Percentiles rank a stretch among this genome's conserved stretches.
Evolutionary conservation across 176 grass and related monocot genomes (phyloP).

Genomic region (Urochloa ruziziensis): DNA sequence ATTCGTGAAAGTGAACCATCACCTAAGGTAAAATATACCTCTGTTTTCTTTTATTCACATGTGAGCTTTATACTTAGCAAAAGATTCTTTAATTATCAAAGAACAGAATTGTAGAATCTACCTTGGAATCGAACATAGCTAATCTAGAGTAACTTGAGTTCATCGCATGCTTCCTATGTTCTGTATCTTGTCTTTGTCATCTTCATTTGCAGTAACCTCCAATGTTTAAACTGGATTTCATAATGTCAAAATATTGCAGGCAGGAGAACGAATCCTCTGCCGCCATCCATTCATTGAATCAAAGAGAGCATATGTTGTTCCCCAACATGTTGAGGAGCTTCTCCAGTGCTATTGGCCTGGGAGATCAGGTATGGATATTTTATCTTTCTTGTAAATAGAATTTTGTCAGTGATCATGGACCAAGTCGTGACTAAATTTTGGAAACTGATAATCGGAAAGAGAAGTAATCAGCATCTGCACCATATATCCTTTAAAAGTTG

Average conservation of each 20-base stretch:
- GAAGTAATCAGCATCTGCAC: not conserved
- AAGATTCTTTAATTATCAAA: constrained; percentile 14
- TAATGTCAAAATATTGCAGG: constrained; percentile 48
- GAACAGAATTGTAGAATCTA: constrained; percentile 7
- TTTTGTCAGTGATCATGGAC: too few relatives aligned
- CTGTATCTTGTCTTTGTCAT: constrained; percentile 6
- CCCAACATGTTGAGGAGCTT: constrained; percentile 90
- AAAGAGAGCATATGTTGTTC: constrained; percentile 93
- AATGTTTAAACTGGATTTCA: constrained; percentile 24
- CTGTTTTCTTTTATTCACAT: constrained; percentile 11
- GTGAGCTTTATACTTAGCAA: constrained; percentile 1
- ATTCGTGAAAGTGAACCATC: constrained; percentile 80
- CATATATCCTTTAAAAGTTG: not conserved
- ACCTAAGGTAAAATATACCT: constrained; percentile 57
- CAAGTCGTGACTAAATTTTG: constrained; percentile 19
- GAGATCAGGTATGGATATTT: constrained; percentile 53
- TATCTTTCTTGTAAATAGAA: too few relatives aligned
- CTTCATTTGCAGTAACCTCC: not conserved
- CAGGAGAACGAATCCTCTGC: constrained; percentile 88
- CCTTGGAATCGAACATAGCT: not conserved
- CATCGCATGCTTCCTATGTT: constrained; percentile 9
- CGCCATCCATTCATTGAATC: constrained; percentile 95
- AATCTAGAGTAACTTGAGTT: not conserved
- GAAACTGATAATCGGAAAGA: not conserved
- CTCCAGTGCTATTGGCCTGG: constrained; percentile 89